Base-by-base conservation (phyloP, 2,329 filamentous ascomycete genomes). In the Ophiostoma fasciatum region DNA sequence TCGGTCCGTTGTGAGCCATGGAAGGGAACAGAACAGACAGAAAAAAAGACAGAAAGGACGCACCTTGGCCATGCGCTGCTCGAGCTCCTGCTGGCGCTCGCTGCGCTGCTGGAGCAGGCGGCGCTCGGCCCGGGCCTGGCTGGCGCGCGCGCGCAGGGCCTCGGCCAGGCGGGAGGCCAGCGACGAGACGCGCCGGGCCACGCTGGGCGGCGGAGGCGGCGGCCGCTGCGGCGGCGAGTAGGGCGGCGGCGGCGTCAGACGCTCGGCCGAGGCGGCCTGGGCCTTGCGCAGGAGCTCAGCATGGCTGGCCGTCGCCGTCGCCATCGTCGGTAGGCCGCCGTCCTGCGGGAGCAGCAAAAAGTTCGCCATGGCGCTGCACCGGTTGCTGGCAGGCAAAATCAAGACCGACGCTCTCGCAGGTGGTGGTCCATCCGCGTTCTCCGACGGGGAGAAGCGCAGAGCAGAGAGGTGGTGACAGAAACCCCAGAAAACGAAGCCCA, bases 51-150 rank as follows among this genome's bases (percentile, higher is more conserved):
- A n/a, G n/a, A n/a, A n/a, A 25, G 4, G 23, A 33, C 44, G 12
- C 26, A 43, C 45, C 29, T 41, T 37, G 13, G 33, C 38, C 43
- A 48, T 45, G 14, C 43, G 40, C 17, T 31, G 33, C 17, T 43
- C 29, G 3, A 45, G 29, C 4, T 38, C 27, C 18, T 42, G 38
- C 28, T 34, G 41, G 30, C 35, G 41, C 30, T 44, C 37, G 14
- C 38, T 14, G 17, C 38, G 26, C 17, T 27, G 19, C 22, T 29
- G 42, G 5, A 19, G 23, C 19, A 27, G 17, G 11, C 40, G 36
- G 10, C 42, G 32, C 12, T 41, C 34, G 11, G 33, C 29, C 11
- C 32, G 18, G 3, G 37, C 21, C 13, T 18, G 33, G n/a, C 10
- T 26, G 6, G 31, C 14, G 6, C 35, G 26, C 2, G 33, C 19